These are phyloP conservation scores for Calonectria honghensis DNA, from an alignment of 2,329 filamentous ascomycete genomes.

Conservation along the genomic window DNA sequence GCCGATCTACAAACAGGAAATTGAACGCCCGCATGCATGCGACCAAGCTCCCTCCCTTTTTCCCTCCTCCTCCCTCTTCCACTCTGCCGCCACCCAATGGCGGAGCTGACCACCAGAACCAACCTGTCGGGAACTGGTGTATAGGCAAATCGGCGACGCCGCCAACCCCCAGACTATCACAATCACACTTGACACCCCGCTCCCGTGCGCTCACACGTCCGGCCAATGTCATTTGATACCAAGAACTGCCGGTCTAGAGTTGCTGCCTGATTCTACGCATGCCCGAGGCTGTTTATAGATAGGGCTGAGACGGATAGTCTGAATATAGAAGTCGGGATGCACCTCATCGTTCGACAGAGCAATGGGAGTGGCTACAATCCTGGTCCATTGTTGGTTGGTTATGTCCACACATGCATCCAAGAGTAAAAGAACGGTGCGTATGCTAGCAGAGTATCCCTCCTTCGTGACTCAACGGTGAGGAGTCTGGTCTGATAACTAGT, in stretches of 20 bases:
- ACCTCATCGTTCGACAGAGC: background rate
- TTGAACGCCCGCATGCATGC: background rate
- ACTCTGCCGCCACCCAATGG: background rate
- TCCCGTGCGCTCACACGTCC: background rate
- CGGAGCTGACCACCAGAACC: slow-evolving; percentile 29
- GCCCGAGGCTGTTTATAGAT: background rate
- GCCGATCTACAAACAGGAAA: background rate
- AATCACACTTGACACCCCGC: slow-evolving; percentile 3
- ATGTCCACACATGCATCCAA: slow-evolving; percentile 3
- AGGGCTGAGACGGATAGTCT: background rate
- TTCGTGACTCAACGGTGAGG: background rate
- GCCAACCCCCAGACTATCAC: slow-evolving; percentile 11
- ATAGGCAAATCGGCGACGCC: slow-evolving; percentile 27
- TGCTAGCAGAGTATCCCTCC: slow-evolving; percentile 1
- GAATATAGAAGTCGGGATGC: slow-evolving; percentile 7
- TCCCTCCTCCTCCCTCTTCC: background rate
- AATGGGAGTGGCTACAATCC: slow-evolving; percentile 2
- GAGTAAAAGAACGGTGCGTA: background rate
- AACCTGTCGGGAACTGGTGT: slow-evolving; percentile 31
- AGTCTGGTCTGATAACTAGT: background rate
- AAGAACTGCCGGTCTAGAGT: background rate
- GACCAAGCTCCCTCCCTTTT: background rate
- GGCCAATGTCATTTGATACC: background rate
- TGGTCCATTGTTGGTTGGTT: background rate
- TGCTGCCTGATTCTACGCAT: slow-evolving; percentile 7